These are phyloP conservation scores for Globisporangium megalacanthum DNA, from an alignment of 352 stramenopile species.

Conservation along the genomic window DNA sequence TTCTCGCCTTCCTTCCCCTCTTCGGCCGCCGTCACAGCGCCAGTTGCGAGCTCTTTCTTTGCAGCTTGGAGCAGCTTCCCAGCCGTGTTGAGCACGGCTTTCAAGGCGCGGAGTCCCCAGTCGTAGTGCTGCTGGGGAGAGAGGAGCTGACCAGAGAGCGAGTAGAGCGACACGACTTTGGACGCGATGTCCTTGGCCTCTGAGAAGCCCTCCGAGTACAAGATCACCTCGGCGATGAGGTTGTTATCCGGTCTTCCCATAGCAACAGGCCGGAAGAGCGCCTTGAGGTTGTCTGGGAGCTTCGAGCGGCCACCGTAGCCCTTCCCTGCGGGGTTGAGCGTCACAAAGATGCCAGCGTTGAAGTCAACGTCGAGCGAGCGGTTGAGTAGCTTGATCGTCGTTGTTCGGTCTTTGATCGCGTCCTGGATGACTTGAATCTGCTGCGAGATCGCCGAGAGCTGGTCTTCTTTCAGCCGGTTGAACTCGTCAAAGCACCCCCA, in stretches of 20 bases:
- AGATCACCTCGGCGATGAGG: conserved; percentile 91
- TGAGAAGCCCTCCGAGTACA: conserved; percentile 90
- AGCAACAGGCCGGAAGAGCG: conserved; percentile 91
- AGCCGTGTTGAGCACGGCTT: conserved; percentile 92
- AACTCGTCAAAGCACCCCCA: conserved; percentile 98
- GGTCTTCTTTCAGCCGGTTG: conserved; percentile 93
- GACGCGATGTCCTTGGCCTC: conserved; percentile 86
- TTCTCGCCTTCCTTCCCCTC: conserved; percentile 13
- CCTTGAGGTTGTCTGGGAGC: conserved; percentile 93
- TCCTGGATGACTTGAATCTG: conserved; percentile 95
- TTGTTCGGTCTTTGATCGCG: conserved; percentile 84
- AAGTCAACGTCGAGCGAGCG: conserved; percentile 86
- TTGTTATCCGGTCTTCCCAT: conserved; percentile 93
- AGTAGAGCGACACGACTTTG: conserved; percentile 93
- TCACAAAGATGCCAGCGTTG: conserved; percentile 95
- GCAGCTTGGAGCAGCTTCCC: conserved; percentile 86
- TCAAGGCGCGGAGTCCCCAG: conserved; percentile 91
- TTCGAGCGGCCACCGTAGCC: conserved; percentile 91
- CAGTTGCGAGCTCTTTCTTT: conserved; percentile 58
- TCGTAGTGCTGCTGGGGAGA: conserved; percentile 93
- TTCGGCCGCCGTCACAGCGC: conserved; percentile 2
- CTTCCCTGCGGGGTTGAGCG: conserved; percentile 93
- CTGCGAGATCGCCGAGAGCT: conserved; percentile 92
- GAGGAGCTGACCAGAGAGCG: conserved; percentile 78
- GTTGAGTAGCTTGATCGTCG: conserved; percentile 78